phyloP scores from a whole-genome alignment of 371 early-diverging fungal species.

The Mortierella sp. region DNA sequence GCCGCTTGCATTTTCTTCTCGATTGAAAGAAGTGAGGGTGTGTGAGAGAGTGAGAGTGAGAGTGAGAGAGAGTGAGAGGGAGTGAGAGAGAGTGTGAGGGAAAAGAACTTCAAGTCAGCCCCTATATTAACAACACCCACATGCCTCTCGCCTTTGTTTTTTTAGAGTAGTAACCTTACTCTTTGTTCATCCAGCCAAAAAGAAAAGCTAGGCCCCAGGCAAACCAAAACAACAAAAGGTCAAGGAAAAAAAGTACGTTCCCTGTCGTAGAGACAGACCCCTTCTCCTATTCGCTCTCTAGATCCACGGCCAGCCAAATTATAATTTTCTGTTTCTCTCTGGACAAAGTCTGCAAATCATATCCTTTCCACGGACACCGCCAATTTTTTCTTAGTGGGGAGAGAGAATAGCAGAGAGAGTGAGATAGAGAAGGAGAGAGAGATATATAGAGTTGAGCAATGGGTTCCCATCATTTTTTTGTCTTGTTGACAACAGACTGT shows the following conservation, averaged over 20 bases:
- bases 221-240: background rate
- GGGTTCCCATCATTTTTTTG: background rate
- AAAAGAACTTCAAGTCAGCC: background rate
- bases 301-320: background rate
- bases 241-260: background rate
- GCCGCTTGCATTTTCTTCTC: too few relatives aligned
- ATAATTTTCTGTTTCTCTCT: background rate
- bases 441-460: background rate
- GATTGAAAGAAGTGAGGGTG: too few relatives aligned
- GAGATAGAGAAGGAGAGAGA: background rate
- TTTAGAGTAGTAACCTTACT: background rate
- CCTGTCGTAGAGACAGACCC: background rate
- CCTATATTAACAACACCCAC: background rate
- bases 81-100: too few relatives aligned
- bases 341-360: conserved; percentile 8
- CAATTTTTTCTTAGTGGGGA: background rate
- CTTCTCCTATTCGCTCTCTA: background rate
- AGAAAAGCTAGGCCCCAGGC: background rate
- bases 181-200: background rate
- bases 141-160: background rate
- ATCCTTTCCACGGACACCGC: conserved; percentile 23
- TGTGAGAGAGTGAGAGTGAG: too few relatives aligned
- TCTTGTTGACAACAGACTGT: background rate
- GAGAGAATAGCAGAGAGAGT: background rate
- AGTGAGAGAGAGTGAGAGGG: too few relatives aligned